Conservation (phyloP, 2,329 filamentous ascomycete genomes). For the Trichophyton equinum region DNA sequence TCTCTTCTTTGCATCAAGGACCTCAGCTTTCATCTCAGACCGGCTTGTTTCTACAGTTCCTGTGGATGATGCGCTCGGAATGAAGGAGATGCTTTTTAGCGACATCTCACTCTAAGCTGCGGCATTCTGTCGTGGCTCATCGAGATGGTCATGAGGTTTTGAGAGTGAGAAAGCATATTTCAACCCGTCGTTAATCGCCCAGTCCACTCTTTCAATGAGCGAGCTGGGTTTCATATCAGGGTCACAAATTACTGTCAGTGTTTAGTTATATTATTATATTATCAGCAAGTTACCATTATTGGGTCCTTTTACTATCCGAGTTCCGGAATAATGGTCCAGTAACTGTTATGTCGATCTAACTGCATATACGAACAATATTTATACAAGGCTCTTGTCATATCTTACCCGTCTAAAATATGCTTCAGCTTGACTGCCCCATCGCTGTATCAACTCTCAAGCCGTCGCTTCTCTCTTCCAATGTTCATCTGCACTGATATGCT, state of each 20-base stretch:
- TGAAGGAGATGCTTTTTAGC: conserved; percentile 29
- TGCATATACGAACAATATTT: too few species aligned
- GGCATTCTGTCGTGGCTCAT: conserved; percentile 35
- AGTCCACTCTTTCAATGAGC: conserved; percentile 35
- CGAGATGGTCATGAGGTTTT: conserved; percentile 27
- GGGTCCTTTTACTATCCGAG: neutral
- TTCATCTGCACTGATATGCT: too few species aligned
- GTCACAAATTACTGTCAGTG: conserved; percentile 24
- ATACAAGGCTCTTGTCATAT: too few species aligned
- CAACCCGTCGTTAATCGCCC: conserved; percentile 40
- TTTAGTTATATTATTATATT: neutral
- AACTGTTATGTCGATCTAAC: too few species aligned
- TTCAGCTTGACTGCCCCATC: too few species aligned
- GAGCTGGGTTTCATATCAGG: conserved; percentile 40
- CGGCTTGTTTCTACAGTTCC: conserved; percentile 8
- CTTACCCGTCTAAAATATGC: too few species aligned
- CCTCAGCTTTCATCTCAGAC: conserved; percentile 31
- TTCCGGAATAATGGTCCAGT: neutral
- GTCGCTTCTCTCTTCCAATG: too few species aligned
- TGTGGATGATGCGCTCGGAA: conserved; percentile 16
- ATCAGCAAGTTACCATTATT: neutral
- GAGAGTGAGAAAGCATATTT: conserved; percentile 25
- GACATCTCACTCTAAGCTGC: conserved; percentile 26
- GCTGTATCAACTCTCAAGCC: too few species aligned
- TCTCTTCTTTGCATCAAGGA: conserved; percentile 20